Evolutionary conservation across 495 filamentous ascomycete species (phyloP).

Genomic region (Jackrogersella multiformis): DNA sequence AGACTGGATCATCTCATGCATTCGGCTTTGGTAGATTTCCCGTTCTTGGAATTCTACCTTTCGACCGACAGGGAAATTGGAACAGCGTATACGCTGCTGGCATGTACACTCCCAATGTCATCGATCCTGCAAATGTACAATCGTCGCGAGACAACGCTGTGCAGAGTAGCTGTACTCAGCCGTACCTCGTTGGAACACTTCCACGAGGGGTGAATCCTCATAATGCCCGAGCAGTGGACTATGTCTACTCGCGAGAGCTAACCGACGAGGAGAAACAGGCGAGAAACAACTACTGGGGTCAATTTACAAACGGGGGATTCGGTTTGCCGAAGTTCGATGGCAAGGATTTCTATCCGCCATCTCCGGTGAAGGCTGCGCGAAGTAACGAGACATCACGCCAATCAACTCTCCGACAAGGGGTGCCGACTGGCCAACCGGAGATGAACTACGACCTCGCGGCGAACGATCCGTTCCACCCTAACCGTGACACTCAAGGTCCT

Average conservation of each 20-base stretch:
- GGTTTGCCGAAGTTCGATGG: conserved; percentile 66
- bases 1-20: not conserved
- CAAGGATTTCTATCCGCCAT: conserved; percentile 65
- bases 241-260: conserved; percentile 57
- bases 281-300: conserved; percentile 61
- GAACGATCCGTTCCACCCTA: conserved; percentile 50
- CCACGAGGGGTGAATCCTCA: conserved; percentile 51
- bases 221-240: conserved; percentile 48
- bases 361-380: conserved; percentile 52
- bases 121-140: conserved; percentile 41
- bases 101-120: conserved; percentile 27
- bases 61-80: conserved; percentile 10
- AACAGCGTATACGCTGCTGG: conserved; percentile 11
- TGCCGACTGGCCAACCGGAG: conserved; percentile 16
- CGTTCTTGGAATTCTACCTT: not conserved
- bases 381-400: conserved; percentile 1
- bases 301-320: conserved; percentile 50
- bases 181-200: conserved; percentile 57
- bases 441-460: conserved; percentile 41
- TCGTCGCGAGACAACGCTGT: conserved; percentile 21
- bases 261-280: conserved; percentile 61
- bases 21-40: not conserved
- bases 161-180: conserved; percentile 30
- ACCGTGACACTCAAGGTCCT: conserved; percentile 39
- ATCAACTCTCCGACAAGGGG: not conserved